Conservation (phyloP, 306 rosid species). For the Acmispon strigosus region DNA sequence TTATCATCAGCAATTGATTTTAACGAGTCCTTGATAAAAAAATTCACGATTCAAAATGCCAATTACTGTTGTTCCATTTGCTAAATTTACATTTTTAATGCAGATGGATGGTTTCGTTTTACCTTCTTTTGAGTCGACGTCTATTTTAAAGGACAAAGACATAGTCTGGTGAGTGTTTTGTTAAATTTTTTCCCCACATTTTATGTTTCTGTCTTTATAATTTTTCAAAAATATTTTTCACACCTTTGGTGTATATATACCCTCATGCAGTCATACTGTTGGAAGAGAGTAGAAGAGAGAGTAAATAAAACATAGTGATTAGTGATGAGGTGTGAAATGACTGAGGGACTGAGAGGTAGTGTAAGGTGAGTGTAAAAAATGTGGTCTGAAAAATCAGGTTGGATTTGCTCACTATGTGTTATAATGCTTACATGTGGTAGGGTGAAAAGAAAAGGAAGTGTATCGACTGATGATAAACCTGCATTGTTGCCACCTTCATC, state of each 20-base stretch:
- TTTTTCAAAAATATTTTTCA: background rate
- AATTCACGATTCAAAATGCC: background rate
- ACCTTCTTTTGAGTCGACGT: slow-evolving; percentile 80
- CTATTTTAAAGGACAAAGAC: slow-evolving; percentile 79
- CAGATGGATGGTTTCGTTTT: slow-evolving; percentile 95
- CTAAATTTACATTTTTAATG: background rate
- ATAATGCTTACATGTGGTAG: slow-evolving; percentile 28
- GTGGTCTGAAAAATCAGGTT: too few species aligned
- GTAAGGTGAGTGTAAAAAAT: too few species aligned
- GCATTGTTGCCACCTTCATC: slow-evolving; percentile 22
- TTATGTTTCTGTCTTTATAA: background rate
- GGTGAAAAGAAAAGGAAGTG: slow-evolving; percentile 51
- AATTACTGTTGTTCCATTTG: background rate
- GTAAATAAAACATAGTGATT: too few species aligned
- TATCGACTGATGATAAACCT: slow-evolving; percentile 19
- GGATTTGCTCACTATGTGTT: background rate
- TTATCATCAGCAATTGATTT: background rate
- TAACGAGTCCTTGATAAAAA: background rate
- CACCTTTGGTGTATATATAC: too few species aligned
- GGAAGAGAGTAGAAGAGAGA: too few species aligned
- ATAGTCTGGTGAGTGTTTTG: slow-evolving; percentile 52
- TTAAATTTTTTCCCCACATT: background rate
- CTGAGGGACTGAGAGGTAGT: too few species aligned
- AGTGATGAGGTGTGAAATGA: too few species aligned
- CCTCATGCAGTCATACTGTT: too few species aligned